phyloP scores from a whole-genome alignment of 495 filamentous ascomycete species.

The Evansstolkia leycettana region DNA sequence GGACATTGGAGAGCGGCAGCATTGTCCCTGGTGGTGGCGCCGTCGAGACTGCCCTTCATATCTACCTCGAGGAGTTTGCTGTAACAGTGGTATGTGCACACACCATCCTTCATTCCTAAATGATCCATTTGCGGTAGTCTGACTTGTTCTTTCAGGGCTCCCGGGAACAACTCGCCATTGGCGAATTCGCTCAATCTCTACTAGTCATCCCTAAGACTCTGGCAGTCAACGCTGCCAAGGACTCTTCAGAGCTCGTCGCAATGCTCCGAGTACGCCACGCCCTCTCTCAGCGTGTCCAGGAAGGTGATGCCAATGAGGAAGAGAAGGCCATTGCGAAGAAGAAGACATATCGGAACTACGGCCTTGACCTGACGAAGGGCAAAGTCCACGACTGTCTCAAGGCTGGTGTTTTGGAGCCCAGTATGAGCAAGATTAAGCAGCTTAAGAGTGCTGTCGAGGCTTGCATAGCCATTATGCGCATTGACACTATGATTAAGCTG shows the following conservation, averaged over 20 bases:
- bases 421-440: conserved; percentile 97
- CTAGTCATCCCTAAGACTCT: conserved; percentile 94
- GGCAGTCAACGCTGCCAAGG: conserved; percentile 93
- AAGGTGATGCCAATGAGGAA: conserved; percentile 70
- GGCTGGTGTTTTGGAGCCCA: conserved; percentile 89
- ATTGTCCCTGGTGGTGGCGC: conserved; percentile 95
- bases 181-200: conserved; percentile 89
- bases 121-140: neutral
- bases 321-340: conserved; percentile 80
- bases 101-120: conserved; percentile 1
- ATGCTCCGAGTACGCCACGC: conserved; percentile 93
- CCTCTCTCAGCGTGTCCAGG: conserved; percentile 77
- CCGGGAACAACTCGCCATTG: conserved; percentile 94
- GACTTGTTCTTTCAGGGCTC: conserved; percentile 47
- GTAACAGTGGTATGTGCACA: conserved; percentile 73
- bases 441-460: conserved; percentile 98
- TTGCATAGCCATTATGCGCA: conserved; percentile 98
- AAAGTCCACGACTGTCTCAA: conserved; percentile 89
- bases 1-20: conserved; percentile 90
- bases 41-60: conserved; percentile 97
- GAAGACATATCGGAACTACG: conserved; percentile 98
- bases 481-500: conserved; percentile 97
- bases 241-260: conserved; percentile 86
- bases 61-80: conserved; percentile 99
- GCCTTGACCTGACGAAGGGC: conserved; percentile 79